Evolutionary conservation across 129 eudicot species (phyloP).

Genomic region (Pittosporum tobira): DNA sequence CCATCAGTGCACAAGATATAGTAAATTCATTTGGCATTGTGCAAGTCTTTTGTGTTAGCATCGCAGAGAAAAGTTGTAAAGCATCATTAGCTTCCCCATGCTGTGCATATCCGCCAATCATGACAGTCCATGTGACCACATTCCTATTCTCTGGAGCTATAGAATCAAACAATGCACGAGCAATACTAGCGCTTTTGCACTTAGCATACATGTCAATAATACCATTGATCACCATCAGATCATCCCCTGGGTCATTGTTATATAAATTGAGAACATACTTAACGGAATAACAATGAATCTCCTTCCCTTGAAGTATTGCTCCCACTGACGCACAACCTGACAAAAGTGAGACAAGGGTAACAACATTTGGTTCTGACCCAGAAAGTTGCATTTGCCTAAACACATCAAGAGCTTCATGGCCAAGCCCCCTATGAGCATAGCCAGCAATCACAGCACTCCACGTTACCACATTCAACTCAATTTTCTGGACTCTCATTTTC

Average conservation of each 20-base stretch:
- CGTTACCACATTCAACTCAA: slow-evolving; percentile 63
- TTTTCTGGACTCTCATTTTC: slow-evolving; percentile 43
- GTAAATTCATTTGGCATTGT: slow-evolving; percentile 63
- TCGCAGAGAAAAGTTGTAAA: slow-evolving; percentile 37
- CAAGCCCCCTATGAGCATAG: slow-evolving; percentile 68
- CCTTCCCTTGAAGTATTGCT: slow-evolving; percentile 56
- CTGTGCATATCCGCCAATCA: slow-evolving; percentile 66
- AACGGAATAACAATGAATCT: slow-evolving; percentile 49
- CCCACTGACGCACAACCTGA: slow-evolving; percentile 67
- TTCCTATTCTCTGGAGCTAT: slow-evolving; percentile 31
- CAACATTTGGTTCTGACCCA: slow-evolving; percentile 56
- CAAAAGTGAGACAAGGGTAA: slow-evolving; percentile 61
- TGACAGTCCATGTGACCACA: slow-evolving; percentile 84
- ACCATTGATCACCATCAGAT: slow-evolving; percentile 71
- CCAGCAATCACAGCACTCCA: slow-evolving; percentile 88
- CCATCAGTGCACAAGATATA: slow-evolving; percentile 71
- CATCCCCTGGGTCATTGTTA: slow-evolving; percentile 37
- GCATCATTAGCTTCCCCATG: slow-evolving; percentile 67
- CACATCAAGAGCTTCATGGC: slow-evolving; percentile 55
- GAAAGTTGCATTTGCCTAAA: slow-evolving; percentile 54
- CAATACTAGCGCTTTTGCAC: slow-evolving; percentile 38
- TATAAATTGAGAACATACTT: slow-evolving; percentile 39
- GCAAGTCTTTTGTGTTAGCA: slow-evolving; percentile 30
- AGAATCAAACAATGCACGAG: slow-evolving; percentile 46
- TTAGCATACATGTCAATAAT: slow-evolving; percentile 83